Base-by-base conservation (phyloP, 202 grass and related monocot genomes). In the Zizania palustris region DNA sequence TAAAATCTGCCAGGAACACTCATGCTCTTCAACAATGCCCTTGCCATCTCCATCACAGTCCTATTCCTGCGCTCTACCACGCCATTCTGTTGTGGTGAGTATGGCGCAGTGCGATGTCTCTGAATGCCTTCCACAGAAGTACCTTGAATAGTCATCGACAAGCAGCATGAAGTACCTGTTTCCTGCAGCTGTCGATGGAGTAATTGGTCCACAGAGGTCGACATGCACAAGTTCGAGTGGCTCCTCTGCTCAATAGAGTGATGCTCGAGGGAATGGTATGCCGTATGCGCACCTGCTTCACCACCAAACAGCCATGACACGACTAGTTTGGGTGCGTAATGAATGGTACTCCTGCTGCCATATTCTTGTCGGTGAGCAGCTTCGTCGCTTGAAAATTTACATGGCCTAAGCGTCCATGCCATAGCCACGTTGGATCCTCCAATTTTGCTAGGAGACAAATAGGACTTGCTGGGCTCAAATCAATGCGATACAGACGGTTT, bases 1-100 rank as follows among this genome's bases (percentile, higher is more conserved):
- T 11, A 67, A 0, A 9, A 67, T 0, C 11, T 15, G 0, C 12
- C 5, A 0, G 11, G 42, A 0, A 67, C 6, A 0, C 0, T 33
- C 65, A 46, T 67, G 0, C 42, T 4, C 18, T 46, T 67, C 10
- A 67, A 1, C 4, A 67, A 0, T 0, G 42, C 28, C 1, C 11
- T 11, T 0, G 42, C 20, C 65, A 67, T 67, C 0, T 4, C 42
- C 42, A 67, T 33, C 0, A 46, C 3, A 1, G 5, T 67, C 0
- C 65, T 14, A 0, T 67, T 14, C 1, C 54, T 57, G 0, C 7
- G 7, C 7, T 57, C 8, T 1, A 57, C 54, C 9, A 57, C 19
- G 0, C 20, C 19, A 8, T 46, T 67, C 0, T 62, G 34, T 3
- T 38, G 5, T 3, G 60, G 34, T 1, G 34, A 3, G 5, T 1